Evolutionary conservation across 176 grass and related monocot species (phyloP).

Genomic region (Melocanna baccifera): DNA sequence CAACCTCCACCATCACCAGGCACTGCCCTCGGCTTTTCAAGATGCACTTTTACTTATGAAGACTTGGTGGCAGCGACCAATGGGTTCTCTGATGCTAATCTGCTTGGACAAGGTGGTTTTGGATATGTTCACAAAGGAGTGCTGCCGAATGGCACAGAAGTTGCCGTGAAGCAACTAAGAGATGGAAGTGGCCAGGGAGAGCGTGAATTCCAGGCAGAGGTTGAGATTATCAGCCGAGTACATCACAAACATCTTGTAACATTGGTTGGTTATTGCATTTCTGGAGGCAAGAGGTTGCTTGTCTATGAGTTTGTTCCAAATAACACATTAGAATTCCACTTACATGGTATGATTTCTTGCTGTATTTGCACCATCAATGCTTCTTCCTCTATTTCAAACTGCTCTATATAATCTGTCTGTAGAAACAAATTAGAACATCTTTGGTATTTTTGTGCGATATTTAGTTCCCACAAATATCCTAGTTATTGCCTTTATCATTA

Average conservation of each 20-base stretch:
- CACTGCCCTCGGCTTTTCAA: constrained; percentile 43
- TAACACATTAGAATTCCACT: constrained; percentile 68
- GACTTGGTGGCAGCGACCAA: constrained; percentile 55
- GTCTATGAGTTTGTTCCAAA: constrained; percentile 84
- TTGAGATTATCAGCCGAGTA: constrained; percentile 81
- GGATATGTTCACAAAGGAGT: constrained; percentile 86
- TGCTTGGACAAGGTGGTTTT: constrained; percentile 85
- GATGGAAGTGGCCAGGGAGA: constrained; percentile 71
- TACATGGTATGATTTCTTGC: constrained; percentile 51
- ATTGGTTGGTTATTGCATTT: constrained; percentile 71
- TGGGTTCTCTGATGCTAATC: constrained; percentile 64
- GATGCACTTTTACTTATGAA: constrained; percentile 60
- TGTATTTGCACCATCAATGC: neutral
- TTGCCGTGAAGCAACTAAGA: constrained; percentile 72
- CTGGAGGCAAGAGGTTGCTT: constrained; percentile 59
- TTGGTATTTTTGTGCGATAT: neutral
- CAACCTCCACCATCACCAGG: constrained; percentile 47
- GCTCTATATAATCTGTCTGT: neutral
- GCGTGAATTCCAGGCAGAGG: constrained; percentile 75
- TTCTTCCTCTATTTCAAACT: neutral
- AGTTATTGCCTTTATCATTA: neutral
- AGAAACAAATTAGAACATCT: neutral
- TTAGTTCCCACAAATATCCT: neutral
- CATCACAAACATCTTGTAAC: constrained; percentile 88
- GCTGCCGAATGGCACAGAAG: constrained; percentile 63